Evolutionary conservation across 371 early-diverging fungal genomes (phyloP).

Genomic region (Apophysomyces variabilis): DNA sequence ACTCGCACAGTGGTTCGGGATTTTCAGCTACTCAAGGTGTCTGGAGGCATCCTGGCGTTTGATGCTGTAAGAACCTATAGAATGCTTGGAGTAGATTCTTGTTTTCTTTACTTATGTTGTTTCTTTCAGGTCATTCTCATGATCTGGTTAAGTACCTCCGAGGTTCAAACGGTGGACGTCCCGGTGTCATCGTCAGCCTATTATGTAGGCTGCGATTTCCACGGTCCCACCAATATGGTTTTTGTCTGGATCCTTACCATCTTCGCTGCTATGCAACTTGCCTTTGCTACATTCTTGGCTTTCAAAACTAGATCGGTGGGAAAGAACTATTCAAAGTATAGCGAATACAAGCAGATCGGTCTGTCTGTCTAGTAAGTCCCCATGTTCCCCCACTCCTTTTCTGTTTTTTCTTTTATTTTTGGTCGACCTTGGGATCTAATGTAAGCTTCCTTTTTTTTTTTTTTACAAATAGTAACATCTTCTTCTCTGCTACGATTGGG

Average conservation of each 20-base stretch:
- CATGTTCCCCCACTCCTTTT: background rate
- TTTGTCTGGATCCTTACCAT: constrained; percentile 41
- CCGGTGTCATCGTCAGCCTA: constrained; percentile 41
- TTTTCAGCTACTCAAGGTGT: constrained; percentile 56
- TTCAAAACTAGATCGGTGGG: constrained; percentile 62
- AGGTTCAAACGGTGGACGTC: constrained; percentile 32
- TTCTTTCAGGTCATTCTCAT: constrained; percentile 43
- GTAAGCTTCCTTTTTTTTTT: background rate
- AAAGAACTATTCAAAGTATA: constrained; percentile 54
- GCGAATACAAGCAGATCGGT: constrained; percentile 63
- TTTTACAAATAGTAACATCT: constrained; percentile 49
- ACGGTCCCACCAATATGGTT: constrained; percentile 34
- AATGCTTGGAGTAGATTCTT: too few species aligned
- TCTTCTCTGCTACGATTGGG: constrained; percentile 57
- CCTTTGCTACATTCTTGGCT: constrained; percentile 56
- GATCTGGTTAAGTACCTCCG: constrained; percentile 44
- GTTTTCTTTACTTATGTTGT: background rate
- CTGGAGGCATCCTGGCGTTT: constrained; percentile 52
- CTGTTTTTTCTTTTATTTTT: too few species aligned
- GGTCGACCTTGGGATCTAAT: too few species aligned
- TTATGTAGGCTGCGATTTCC: constrained; percentile 50
- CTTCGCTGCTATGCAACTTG: constrained; percentile 42
- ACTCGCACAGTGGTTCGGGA: constrained; percentile 60
- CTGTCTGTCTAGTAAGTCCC: constrained; percentile 62
- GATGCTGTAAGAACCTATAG: constrained; percentile 39